Conservation (phyloP, 1,284 basidiomycete genomes). For the Fomitopsis pinicola region DNA sequence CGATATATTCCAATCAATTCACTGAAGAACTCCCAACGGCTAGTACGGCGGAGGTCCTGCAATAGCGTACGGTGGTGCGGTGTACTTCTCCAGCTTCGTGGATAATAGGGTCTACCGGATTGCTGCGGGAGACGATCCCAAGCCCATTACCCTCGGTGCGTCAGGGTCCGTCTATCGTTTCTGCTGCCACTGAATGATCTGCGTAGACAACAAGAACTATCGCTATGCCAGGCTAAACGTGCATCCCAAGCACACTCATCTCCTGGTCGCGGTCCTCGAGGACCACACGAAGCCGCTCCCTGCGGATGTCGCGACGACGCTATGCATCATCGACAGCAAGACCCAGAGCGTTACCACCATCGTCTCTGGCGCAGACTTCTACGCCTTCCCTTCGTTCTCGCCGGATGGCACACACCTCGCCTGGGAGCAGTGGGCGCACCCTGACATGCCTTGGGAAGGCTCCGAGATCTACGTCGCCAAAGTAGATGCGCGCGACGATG, state of each 20-base stretch:
- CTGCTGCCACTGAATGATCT: background rate
- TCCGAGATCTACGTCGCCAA: constrained; percentile 55
- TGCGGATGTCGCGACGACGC: constrained; percentile 48
- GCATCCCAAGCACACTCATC: constrained; percentile 39
- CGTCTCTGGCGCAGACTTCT: constrained; percentile 64
- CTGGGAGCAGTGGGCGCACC: constrained; percentile 74
- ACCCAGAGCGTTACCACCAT: constrained; percentile 39
- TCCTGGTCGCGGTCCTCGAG: constrained; percentile 58
- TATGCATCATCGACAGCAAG: constrained; percentile 50
- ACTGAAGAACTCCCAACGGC: too few species aligned
- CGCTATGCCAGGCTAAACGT: constrained; percentile 56
- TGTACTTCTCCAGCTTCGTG: constrained; percentile 53
- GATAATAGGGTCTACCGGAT: constrained; percentile 49
- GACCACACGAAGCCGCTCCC: constrained; percentile 64
- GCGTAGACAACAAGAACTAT: constrained; percentile 41
- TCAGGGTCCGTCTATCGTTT: background rate
- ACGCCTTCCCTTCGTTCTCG: constrained; percentile 58
- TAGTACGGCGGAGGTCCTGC: constrained; percentile 45
- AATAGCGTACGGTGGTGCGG: constrained; percentile 40
- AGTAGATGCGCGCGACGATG: constrained; percentile 20
- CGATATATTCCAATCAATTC: too few species aligned
- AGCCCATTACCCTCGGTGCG: constrained; percentile 59
- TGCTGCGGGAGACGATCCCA: constrained; percentile 34
- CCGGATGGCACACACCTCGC: constrained; percentile 61
- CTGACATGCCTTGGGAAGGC: constrained; percentile 83